Evolutionary conservation across 2,329 filamentous ascomycete genomes (phyloP).

Genomic region (Stemphylium beticola): DNA sequence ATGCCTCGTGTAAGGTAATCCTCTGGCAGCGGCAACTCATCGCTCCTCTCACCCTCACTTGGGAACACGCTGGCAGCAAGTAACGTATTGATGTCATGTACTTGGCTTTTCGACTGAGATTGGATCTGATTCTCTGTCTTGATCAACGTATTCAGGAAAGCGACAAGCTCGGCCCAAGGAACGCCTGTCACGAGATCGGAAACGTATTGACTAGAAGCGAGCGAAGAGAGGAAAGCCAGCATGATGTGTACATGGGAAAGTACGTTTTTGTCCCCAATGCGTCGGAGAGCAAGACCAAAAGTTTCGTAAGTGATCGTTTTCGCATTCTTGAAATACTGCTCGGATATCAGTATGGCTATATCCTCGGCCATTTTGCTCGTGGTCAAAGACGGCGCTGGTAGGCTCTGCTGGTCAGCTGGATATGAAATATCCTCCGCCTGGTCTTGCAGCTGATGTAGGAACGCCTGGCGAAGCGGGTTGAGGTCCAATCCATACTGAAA

Average conservation of each 20-base stretch:
- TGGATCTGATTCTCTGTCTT: conserved; percentile 39
- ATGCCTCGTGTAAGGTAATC: conserved; percentile 72
- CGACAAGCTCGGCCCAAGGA: conserved; percentile 61
- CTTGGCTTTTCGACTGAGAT: conserved; percentile 5
- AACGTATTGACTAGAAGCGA: conserved; percentile 47
- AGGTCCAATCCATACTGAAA: conserved; percentile 61
- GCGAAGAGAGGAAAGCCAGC: conserved; percentile 63
- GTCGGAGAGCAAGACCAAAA: conserved; percentile 56
- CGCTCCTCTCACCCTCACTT: conserved; percentile 40
- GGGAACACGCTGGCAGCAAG: conserved; percentile 54
- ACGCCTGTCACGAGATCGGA: conserved; percentile 43
- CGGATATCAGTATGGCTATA: no score
- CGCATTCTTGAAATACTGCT: conserved; percentile 46
- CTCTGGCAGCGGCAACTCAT: conserved; percentile 67
- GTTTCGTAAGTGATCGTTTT: conserved; percentile 54
- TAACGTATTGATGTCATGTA: conserved; percentile 41
- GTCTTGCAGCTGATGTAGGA: conserved; percentile 16
- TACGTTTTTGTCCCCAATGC: conserved; percentile 64
- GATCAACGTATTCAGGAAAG: conserved; percentile 61
- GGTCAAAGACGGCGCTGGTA: no score
- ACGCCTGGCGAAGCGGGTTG: conserved; percentile 44
- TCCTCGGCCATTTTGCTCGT: no score
- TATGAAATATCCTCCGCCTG: no score
- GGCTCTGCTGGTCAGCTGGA: no score
- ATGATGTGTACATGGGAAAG: conserved; percentile 68